A percentile compares a stretch with the other conserved stretches of the same genome.
Evolutionary conservation across 345 rosid genomes (phyloP).

Genomic region (Excoecaria cochinchinensis): DNA sequence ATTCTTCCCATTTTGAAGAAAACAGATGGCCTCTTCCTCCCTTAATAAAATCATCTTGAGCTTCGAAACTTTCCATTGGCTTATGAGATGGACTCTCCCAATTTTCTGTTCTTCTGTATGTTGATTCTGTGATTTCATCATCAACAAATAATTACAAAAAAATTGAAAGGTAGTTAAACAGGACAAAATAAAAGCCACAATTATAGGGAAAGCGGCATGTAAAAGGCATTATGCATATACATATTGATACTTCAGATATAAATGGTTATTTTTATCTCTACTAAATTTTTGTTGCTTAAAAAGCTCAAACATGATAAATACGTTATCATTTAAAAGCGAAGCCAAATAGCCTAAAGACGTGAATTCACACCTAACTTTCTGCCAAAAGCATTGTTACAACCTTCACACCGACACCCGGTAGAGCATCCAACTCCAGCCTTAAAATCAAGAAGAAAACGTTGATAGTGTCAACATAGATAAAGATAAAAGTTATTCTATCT

Average conservation of each 20-base stretch:
- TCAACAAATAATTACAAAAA: no score
- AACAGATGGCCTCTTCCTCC: slow-evolving; percentile 21
- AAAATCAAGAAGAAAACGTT: slow-evolving; percentile 5
- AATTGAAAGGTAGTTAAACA: background rate
- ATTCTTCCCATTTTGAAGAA: slow-evolving; percentile 26
- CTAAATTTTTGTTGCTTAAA: background rate
- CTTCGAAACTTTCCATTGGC: slow-evolving; percentile 8
- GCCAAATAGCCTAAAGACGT: no score
- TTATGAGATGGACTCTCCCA: slow-evolving; percentile 28
- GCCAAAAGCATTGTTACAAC: slow-evolving; percentile 40
- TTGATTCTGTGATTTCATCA: slow-evolving; percentile 27
- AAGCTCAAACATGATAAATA: background rate
- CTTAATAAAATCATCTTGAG: slow-evolving; percentile 1
- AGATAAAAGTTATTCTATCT: background rate
- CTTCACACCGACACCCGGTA: slow-evolving; percentile 45
- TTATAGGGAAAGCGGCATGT: background rate
- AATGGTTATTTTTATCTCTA: no score
- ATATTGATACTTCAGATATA: no score
- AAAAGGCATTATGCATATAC: background rate
- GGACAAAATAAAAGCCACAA: background rate
- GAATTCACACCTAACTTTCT: slow-evolving; percentile 32
- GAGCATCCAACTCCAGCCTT: slow-evolving; percentile 51
- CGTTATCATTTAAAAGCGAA: background rate
- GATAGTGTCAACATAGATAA: background rate
- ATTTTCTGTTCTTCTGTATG: slow-evolving; percentile 12